phyloP scores from a whole-genome alignment of 805 yeast species.

The Starmera dryadoides region DNA sequence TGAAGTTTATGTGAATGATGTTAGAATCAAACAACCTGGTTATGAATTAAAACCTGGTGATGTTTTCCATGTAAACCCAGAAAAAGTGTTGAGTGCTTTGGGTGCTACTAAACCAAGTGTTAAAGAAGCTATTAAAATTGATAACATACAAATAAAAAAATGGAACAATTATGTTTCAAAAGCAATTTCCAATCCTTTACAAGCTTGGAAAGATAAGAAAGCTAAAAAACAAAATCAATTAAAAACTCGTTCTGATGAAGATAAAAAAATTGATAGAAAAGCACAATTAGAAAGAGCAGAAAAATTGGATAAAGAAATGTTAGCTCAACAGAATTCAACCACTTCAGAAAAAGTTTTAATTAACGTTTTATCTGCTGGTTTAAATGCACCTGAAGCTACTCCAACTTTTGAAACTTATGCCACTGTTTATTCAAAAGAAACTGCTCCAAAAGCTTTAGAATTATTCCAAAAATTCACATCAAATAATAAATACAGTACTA shows the following conservation, averaged over 20 bases:
- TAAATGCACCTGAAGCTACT: conserved; percentile 6
- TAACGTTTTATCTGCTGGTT: conserved; percentile 10
- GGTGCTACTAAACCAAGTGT: conserved; percentile 81
- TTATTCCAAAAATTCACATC: conserved; percentile 3
- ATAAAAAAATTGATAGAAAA: conserved; percentile 13
- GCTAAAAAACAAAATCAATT: conserved; percentile 27
- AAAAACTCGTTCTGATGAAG: conserved; percentile 11
- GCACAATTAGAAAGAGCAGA: conserved; percentile 10
- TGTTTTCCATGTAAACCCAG: conserved; percentile 78
- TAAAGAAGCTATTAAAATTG: conserved; percentile 58
- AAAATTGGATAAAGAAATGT: conserved; percentile 14
- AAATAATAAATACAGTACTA: conserved; percentile 6
- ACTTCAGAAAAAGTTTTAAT: conserved; percentile 10
- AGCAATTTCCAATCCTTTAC: conserved; percentile 40
- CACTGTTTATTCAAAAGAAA: conserved; percentile 8
- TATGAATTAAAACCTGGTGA: conserved; percentile 80
- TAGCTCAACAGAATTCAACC: conserved; percentile 15
- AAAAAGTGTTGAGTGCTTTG: conserved; percentile 74
- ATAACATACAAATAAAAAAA: conserved; percentile 59
- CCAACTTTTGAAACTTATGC: conserved; percentile 9
- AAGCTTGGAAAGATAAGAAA: conserved; percentile 26
- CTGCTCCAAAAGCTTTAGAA: conserved; percentile 17
- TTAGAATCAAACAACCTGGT: conserved; percentile 69
- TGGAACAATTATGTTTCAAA: conserved; percentile 70
- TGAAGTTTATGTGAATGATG: conserved; percentile 80